Base-by-base conservation (phyloP, 2,329 filamentous ascomycete genomes). In the Fusarium sp. region DNA sequence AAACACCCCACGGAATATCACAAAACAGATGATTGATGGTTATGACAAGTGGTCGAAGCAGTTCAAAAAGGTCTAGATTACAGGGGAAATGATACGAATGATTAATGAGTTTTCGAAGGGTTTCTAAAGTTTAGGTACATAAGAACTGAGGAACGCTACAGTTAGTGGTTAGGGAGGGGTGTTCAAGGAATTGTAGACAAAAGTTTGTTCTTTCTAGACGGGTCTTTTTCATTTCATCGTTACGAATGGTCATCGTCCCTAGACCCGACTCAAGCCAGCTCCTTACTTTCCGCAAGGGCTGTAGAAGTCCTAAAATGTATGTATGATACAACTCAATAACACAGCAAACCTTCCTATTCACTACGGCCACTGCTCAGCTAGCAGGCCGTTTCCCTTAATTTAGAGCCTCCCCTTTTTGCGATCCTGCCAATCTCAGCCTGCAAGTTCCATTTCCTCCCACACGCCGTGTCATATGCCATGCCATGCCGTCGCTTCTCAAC, bases 1-100 rank as follows among this genome's bases (percentile, higher is more conserved):
- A 29, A 75, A 69, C 49, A 84, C 88, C 18, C 85, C 84, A 57
- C 84, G 84, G 63, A 86, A 88, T 54, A 89, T 92, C 59, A 91
- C 89, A 9, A 76, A 78, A 20, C 83, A 84, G 52, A 86, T 92
- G 82, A 80, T 91, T 54, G 74, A 81, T 18, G 85, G 83, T 2
- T 92, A 90, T 75, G 84, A 89, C 66, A 80, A 78, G 46, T 92
- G 88, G 88, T 80, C 81, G 24, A 75, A 66, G 33, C 76, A 81
- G 76, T 82, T 84, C 63, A 72, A 69, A 31, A 72, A 63, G 47
- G 42, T 66, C 13, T 76, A 65, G 37, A 29, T 12, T n/a, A 13
- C 4, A 18, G 21, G n/a, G n/a, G n/a, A 39, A n/a, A 33, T 11
- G 33, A n/a, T 24, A 3, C 13, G 20, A 38, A 13, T 41, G 26